phyloP scores from a whole-genome alignment of 768 basidiomycete species.

The Coprinellus micaceus region DNA sequence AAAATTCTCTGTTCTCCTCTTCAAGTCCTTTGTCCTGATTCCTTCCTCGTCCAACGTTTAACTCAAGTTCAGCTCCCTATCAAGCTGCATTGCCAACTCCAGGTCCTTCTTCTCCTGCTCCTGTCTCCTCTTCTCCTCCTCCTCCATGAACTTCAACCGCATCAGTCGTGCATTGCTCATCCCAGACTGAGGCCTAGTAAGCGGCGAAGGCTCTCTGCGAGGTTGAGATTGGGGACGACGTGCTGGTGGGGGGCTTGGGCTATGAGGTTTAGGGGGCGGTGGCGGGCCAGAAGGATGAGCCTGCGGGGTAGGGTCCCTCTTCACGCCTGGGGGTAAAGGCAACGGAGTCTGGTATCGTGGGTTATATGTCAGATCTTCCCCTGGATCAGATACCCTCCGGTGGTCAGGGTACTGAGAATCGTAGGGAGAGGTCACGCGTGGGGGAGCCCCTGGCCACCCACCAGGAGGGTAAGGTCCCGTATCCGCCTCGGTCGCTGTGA shows the following conservation, averaged over 20 bases:
- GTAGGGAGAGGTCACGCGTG: not conserved
- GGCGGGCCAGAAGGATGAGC: not conserved
- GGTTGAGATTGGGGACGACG: conserved; percentile 10
- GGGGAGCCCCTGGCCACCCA: not conserved
- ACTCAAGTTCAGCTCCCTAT: conserved; percentile 48
- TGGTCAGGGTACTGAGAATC: not conserved
- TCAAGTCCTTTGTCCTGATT: too few relatives aligned
- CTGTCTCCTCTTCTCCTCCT: conserved; percentile 32
- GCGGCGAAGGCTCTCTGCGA: conserved; percentile 15
- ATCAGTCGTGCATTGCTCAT: conserved; percentile 27
- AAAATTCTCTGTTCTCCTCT: too few relatives aligned
- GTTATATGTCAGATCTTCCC: conserved; percentile 37
- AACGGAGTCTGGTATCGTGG: conserved; percentile 52
- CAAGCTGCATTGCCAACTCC: conserved; percentile 51
- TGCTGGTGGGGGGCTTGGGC: conserved; percentile 14
- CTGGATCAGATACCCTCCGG: conserved; percentile 3
- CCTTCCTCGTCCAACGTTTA: not conserved
- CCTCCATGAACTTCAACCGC: conserved; percentile 34
- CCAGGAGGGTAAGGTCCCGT: not conserved
- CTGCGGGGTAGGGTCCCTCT: conserved; percentile 9
- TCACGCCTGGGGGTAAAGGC: conserved; percentile 43
- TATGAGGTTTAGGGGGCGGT: conserved; percentile 5
- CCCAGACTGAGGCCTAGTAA: conserved; percentile 13
- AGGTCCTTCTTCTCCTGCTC: conserved; percentile 42
- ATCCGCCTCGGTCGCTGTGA: conserved; percentile 4